Evolutionary conservation across 495 filamentous ascomycete species (phyloP).

Genomic region (Aspergillus asperescens): DNA sequence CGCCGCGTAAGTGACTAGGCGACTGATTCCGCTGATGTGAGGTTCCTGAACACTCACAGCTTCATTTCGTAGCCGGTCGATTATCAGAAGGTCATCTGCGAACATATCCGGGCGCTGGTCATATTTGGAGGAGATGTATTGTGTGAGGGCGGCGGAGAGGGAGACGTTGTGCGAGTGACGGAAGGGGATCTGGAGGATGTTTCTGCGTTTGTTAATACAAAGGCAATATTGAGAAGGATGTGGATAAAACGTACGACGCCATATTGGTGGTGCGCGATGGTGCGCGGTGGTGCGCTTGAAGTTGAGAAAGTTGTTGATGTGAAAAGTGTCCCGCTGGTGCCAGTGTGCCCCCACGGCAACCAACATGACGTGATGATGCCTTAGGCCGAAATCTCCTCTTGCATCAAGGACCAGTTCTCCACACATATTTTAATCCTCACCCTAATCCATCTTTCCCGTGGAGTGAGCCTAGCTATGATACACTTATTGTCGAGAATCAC

Average conservation of each 20-base stretch:
- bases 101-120: conserved; percentile 99
- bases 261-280: conserved; percentile 32
- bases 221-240: background rate
- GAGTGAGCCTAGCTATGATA: too few relatives aligned
- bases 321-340: conserved; percentile 22
- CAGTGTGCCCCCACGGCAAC: conserved; percentile 31
- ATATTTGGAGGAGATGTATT: conserved; percentile 98
- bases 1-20: conserved; percentile 81
- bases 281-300: conserved; percentile 12
- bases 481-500: too few relatives aligned
- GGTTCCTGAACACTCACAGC: conserved; percentile 84
- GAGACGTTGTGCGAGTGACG: conserved; percentile 73
- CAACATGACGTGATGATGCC: conserved; percentile 31
- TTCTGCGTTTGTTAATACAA: conserved; percentile 17
- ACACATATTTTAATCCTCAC: too few relatives aligned
- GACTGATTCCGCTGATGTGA: conserved; percentile 82
- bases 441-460: too few relatives aligned
- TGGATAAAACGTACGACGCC: conserved; percentile 35
- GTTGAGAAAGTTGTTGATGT: conserved; percentile 33
- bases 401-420: too few relatives aligned
- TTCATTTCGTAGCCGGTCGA: conserved; percentile 75
- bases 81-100: conserved; percentile 75
- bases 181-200: conserved; percentile 70
- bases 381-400: conserved; percentile 3
- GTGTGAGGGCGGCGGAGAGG: conserved; percentile 76